A percentile compares a stretch with the other conserved stretches of the same genome.
phyloP scores from a whole-genome alignment of 177 flowering plant genomes.

The Vitis hybrid region DNA sequence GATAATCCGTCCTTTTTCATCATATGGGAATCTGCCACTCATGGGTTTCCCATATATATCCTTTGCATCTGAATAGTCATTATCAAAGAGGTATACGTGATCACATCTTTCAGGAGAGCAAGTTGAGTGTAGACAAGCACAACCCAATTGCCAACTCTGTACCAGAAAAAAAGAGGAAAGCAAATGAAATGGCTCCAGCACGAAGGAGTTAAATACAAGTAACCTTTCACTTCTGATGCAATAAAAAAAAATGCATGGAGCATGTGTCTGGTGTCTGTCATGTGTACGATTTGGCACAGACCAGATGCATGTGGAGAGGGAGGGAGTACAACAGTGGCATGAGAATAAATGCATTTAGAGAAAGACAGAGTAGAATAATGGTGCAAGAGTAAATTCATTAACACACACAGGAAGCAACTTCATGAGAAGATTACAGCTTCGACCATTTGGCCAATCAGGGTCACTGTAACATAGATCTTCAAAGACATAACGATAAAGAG shows the following conservation, averaged over 20 bases:
- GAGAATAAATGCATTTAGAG: no score
- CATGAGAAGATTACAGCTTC: no score
- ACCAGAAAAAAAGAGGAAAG: constrained; percentile 4
- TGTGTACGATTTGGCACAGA: no score
- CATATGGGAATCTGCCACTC: constrained; percentile 87
- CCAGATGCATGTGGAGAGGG: no score
- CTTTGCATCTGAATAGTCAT: constrained; percentile 83
- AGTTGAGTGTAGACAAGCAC: constrained; percentile 56
- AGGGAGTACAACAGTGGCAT: no score
- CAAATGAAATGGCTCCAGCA: not conserved
- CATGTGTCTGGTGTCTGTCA: no score
- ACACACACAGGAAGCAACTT: no score
- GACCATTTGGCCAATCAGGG: no score
- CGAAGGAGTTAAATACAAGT: not conserved
- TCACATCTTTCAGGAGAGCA: constrained; percentile 80
- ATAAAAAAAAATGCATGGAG: not conserved
- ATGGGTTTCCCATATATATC: constrained; percentile 77
- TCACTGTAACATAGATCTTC: no score
- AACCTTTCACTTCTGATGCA: not conserved
- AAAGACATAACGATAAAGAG: no score
- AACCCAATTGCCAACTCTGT: constrained; percentile 82
- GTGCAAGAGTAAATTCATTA: no score
- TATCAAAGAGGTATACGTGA: constrained; percentile 91
- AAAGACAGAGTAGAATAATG: no score
- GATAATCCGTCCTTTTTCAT: constrained; percentile 65